Base-by-base conservation (phyloP, 2,329 filamentous ascomycete species). In the Fusarium sp. region DNA sequence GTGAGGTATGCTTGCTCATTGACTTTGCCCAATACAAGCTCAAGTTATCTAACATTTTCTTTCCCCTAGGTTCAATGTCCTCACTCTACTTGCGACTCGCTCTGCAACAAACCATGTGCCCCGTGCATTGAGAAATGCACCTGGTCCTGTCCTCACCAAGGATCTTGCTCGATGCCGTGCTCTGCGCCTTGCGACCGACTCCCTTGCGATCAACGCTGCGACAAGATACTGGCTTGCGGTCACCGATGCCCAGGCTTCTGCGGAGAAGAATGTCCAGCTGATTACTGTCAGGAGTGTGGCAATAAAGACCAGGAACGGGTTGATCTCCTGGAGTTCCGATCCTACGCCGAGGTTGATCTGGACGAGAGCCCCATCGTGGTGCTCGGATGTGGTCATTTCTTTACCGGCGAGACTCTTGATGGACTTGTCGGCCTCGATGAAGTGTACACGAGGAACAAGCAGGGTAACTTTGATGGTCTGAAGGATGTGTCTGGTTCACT, bases 241-340 rank as follows among this genome's bases (percentile, higher is more conserved):
- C 87, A 91, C 66, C 83, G 78, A 65, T 91, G 77, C 35, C 87
- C 87, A 1, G 85, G 83, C 0, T 59, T 90, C 2, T 91, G 88
- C 61, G 88, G 88, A 2, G 89, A 91, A 63, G 59, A 52, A 0
- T 92, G 88, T 58, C 88, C 86, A 0, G 32, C 69, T 2, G 65
- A 58, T 0, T 85, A 80, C 62, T 91, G 88, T 63, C 86, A 90
- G 53, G 63, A 67, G 0, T 91, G 88, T 63, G 78, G 76, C 3
- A 65, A 61, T 1, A 73, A 71, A 25, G 73, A 77, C 28, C 74
- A 77, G 3, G 75, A 73, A 7, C 56, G 73, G 2, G 86, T 89
- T 0, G 88, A 91, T 64, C 78, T 85, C 28, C 77, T 89, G 34
- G 74, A 81, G 67, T 75, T 83, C 43, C 75, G 77, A 29, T 72